Evolutionary conservation across 257 asterid genomes (phyloP), one percentile per base, ranked within the genome.

Genomic region (Solanum pennellii): DNA sequence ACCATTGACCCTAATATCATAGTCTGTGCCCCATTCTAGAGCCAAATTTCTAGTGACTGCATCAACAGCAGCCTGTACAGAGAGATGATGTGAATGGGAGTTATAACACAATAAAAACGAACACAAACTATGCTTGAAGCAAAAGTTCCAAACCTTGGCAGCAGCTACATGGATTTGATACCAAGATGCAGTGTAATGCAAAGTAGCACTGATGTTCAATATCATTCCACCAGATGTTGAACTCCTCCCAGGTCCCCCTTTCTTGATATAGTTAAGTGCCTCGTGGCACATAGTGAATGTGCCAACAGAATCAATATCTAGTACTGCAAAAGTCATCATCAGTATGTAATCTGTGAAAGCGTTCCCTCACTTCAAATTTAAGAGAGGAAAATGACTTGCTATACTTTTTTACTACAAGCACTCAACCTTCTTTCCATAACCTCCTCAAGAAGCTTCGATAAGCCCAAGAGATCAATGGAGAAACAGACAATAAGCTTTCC

Each of bases 231-330:
- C 99, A 69, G 84, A 77, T n/a, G 93, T 88, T 21, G 94, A 91
- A 82, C 82, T 87, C 90, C 94, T 91, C 69, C 98, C 98, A 1
- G 86, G 87, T 80, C 93, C 98, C 13, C 90, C 96, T 94, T 92
- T 94, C 93, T 93, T 94, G 2, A 96, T 93, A 91, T 94, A 95
- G 87, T 91, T 86, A 2, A 94, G 88, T 11, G 98, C 95, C 89
- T 95, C 95, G 71, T 91, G 95, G 86, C 98, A 96, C 99, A 96
- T 96, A 8, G 98, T 96, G 92, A 95, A 96, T n/a, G 98, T 96
- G 69, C 99, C 99, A 88, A 95, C 98, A 62, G 98, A 82, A 91
- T 96, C 99, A 59, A 96, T 96, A 93, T 96, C 98, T 92, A 96
- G 86, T 33, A 96, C 99, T 95, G 93, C 92, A 89, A 47, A 79